Conservation (phyloP, 495 filamentous ascomycete genomes). For the Glonium stellatum region DNA sequence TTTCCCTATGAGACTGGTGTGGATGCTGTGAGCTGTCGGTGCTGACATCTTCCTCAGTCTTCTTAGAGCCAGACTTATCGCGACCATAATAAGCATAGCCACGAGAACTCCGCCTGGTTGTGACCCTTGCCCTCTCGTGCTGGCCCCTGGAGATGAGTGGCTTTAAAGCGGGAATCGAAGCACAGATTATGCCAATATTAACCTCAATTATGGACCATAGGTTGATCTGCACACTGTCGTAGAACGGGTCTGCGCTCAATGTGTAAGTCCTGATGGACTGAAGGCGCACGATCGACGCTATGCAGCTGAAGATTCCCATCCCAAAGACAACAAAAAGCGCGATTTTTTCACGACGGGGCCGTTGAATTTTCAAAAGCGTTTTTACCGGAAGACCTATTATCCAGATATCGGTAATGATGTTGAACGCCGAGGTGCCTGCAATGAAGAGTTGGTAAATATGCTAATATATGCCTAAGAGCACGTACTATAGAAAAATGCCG, state of each 20-base stretch:
- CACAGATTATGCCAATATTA: constrained; percentile 44
- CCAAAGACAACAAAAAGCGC: constrained; percentile 45
- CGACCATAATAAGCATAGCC: too few relatives aligned
- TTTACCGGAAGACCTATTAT: constrained; percentile 46
- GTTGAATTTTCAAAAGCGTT: constrained; percentile 40
- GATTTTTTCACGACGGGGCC: constrained; percentile 41
- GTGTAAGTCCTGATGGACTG: constrained; percentile 36
- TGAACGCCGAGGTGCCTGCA: constrained; percentile 43
- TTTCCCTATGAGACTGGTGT: too few relatives aligned
- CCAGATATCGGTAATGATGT: constrained; percentile 48
- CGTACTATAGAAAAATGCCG: constrained; percentile 45
- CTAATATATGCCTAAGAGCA: not conserved
- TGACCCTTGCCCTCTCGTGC: too few relatives aligned
- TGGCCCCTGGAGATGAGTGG: constrained; percentile 35
- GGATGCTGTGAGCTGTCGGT: too few relatives aligned
- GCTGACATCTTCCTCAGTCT: too few relatives aligned
- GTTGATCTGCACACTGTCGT: constrained; percentile 39
- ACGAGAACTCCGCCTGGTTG: too few relatives aligned
- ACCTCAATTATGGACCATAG: constrained; percentile 46
- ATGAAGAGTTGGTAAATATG: not conserved
- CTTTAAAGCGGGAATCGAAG: constrained; percentile 37
- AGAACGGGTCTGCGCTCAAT: constrained; percentile 21
- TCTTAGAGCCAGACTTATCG: too few relatives aligned
- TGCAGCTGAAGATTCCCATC: constrained; percentile 41
- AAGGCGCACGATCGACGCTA: constrained; percentile 41